These are phyloP conservation scores for Cephaloascus albidus DNA, from an alignment of 805 yeast genomes.

Conservation along the genomic window DNA sequence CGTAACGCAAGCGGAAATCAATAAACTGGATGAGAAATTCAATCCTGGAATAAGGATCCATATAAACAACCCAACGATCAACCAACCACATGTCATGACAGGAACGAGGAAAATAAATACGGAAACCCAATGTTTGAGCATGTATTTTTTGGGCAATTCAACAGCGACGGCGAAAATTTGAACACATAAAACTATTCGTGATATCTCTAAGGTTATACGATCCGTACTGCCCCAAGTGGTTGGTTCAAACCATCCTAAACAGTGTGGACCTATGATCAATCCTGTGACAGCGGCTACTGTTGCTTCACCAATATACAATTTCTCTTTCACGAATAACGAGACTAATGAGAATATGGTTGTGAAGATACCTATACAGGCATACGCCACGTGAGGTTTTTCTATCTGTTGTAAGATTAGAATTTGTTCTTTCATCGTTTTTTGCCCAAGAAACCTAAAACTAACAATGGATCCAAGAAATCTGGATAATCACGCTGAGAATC, in stretches of 20 bases:
- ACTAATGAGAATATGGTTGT: conserved; percentile 72
- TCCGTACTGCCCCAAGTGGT: conserved; percentile 80
- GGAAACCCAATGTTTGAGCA: conserved; percentile 76
- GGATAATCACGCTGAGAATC: too few species aligned
- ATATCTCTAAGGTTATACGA: conserved; percentile 70
- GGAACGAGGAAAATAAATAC: conserved; percentile 70
- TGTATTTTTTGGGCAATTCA: conserved; percentile 82
- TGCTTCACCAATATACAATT: conserved; percentile 84
- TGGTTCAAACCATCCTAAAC: conserved; percentile 78
- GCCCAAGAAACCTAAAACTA: too few species aligned
- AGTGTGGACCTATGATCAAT: conserved; percentile 81
- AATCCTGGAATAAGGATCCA: conserved; percentile 72
- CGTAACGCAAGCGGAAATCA: conserved; percentile 81
- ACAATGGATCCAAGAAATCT: too few species aligned
- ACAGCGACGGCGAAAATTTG: conserved; percentile 94
- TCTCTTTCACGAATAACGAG: conserved; percentile 76
- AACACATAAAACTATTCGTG: conserved; percentile 73
- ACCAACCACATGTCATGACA: conserved; percentile 89
- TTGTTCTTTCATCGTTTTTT: too few species aligned
- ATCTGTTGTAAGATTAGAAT: too few species aligned
- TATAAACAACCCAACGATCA: conserved; percentile 68
- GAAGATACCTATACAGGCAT: conserved; percentile 81
- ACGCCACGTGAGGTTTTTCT: conserved; percentile 73
- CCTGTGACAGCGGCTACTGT: conserved; percentile 83
- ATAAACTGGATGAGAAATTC: conserved; percentile 59